Base-by-base conservation (phyloP, 306 rosid genomes). In the Chamaecrista fasciculata region DNA sequence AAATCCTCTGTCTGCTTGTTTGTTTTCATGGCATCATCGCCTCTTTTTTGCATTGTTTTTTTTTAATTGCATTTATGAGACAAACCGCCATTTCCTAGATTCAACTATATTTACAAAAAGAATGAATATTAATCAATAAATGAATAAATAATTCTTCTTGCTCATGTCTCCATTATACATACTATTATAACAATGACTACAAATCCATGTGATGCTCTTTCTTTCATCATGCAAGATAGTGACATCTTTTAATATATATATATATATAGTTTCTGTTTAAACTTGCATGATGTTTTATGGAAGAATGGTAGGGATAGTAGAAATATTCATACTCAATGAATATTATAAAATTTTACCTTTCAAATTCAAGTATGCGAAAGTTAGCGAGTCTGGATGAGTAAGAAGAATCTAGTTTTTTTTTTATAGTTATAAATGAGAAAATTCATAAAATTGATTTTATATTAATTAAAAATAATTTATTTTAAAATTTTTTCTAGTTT, bases 201-300 rank as follows among this genome's bases (percentile, higher is more conserved):
- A 76, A 68, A 76, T 77, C 82, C 84, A 83, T 79, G 96, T 83
- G 91, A 78, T 51, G 53, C 76, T 70, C 77, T 80, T 31, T 76
- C 52, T 6, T 18, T 24, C 12, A 48, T 78, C 81, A 19, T 73
- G 69, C 72, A 63, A 80, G 84, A 81, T 80, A 86, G 67, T 78
- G 87, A 53, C 85, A 60, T 79, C 73, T 74, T 72, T 72, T 62
- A n/a, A n/a, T n/a, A n/a, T n/a, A n/a, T n/a, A n/a, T n/a, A n/a
- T n/a, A n/a, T n/a, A n/a, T 68, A 53, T 52, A 53, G 76, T 49
- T 40, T 40, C 37, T 50, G 3, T 14, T 11, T 18, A 4, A 0
- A 21, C 3, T 8, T 39, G 0, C 4, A 55, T 8, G 47, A 42
- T 24, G 34, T 26, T 65, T 74, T 51, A 64, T 78, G 47, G 34